phyloP scores from a whole-genome alignment of 1,139 yeast species.

The Diutina neorugosa region DNA sequence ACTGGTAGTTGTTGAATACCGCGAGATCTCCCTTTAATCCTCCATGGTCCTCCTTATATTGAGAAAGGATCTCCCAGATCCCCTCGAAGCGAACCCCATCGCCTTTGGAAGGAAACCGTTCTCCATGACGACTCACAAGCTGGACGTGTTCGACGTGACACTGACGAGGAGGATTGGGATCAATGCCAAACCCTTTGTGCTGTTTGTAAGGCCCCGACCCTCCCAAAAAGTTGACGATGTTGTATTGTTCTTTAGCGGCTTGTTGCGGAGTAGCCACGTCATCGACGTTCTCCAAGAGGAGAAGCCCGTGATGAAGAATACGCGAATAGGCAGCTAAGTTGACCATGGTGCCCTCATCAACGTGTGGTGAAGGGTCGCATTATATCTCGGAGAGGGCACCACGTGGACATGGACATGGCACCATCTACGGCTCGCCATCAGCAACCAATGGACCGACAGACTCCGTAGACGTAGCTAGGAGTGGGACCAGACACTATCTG shows the following conservation, averaged over 20 bases:
- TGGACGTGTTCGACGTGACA: constrained; percentile 57
- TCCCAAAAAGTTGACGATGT: constrained; percentile 31
- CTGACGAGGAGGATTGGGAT: constrained; percentile 34
- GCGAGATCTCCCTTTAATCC: constrained; percentile 8
- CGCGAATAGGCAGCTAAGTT: neutral
- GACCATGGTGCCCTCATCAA: neutral
- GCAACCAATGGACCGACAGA: no score
- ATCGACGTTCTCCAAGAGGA: neutral
- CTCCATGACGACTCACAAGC: constrained; percentile 60
- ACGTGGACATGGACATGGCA: neutral
- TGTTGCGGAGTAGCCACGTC: constrained; percentile 17
- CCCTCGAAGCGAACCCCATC: constrained; percentile 8
- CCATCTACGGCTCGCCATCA: no score
- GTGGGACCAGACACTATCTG: neutral
- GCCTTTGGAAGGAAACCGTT: constrained; percentile 39
- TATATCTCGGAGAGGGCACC: neutral
- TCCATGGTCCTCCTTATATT: constrained; percentile 6
- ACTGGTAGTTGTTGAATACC: constrained; percentile 10
- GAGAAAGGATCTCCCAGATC: constrained; percentile 7
- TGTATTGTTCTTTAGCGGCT: constrained; percentile 25
- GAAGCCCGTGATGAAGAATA: neutral
- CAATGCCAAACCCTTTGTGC: constrained; percentile 33
- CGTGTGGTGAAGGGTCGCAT: neutral
- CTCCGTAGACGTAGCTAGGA: neutral
- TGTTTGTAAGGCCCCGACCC: constrained; percentile 38